A percentile compares a stretch with the other conserved stretches of the same genome.
phyloP scores from a whole-genome alignment of 2,329 filamentous ascomycete genomes.

The Cordyceps cicadae region DNA sequence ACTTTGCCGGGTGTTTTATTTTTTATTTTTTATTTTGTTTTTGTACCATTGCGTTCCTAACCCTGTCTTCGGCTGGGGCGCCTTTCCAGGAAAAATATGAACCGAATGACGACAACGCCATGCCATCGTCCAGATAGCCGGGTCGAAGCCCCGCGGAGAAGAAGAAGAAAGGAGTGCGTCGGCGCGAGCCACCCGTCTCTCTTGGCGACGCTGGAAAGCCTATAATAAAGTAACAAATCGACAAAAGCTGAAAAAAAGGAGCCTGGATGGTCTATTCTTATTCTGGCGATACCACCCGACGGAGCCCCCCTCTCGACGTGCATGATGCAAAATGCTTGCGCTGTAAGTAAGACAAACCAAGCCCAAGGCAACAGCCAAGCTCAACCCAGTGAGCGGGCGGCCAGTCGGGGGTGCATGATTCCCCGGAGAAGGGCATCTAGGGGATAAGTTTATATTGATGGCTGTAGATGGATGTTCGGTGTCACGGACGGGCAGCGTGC shows the following conservation, averaged over 20 bases:
- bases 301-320: neutral
- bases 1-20: neutral
- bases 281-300: neutral
- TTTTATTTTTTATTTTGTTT: neutral
- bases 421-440: too few species aligned
- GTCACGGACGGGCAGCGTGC: too few species aligned
- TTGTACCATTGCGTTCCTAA: neutral
- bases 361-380: too few species aligned
- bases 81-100: neutral
- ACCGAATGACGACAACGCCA: neutral
- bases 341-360: too few species aligned
- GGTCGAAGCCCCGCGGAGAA: neutral
- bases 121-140: neutral
- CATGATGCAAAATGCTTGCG: too few species aligned
- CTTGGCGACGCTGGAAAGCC: neutral
- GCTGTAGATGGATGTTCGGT: too few species aligned
- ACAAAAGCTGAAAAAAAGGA: neutral
- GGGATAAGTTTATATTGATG: too few species aligned
- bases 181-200: neutral
- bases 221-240: neutral
- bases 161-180: conserved; percentile 2
- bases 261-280: too few species aligned
- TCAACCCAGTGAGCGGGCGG: too few species aligned
- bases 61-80: neutral
- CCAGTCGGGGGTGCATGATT: too few species aligned